Evolutionary conservation across 139 green algal species (phyloP).

Genomic region (Closterium sp.): DNA sequence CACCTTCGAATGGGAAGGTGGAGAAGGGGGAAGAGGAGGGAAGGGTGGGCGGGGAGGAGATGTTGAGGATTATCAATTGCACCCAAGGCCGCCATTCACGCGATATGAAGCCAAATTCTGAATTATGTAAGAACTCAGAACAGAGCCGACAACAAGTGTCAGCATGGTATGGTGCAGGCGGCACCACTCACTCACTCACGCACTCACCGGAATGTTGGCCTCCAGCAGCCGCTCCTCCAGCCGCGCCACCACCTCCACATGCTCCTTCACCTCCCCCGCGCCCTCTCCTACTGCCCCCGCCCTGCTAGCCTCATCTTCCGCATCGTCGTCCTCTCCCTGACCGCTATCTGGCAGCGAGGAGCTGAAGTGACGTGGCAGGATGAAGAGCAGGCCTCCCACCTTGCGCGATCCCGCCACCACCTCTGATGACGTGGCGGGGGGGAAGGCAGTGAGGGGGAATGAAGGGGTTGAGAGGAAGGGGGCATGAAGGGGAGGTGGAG

Average conservation of each 20-base stretch:
- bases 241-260: neutral
- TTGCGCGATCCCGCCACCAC: conserved; percentile 18
- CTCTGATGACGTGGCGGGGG: conserved; percentile 3
- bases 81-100: too few relatives aligned
- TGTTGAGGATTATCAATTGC: too few relatives aligned
- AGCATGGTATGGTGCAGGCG: neutral
- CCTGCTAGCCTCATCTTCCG: neutral
- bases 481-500: too few relatives aligned
- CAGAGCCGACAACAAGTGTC: neutral
- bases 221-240: conserved; percentile 34
- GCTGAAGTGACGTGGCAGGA: conserved; percentile 28
- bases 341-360: neutral
- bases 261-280: neutral
- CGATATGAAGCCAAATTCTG: too few relatives aligned
- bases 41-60: neutral
- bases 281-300: neutral
- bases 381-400: conserved; percentile 25
- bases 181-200: too few relatives aligned
- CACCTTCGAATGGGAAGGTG: conserved; percentile 5
- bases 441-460: neutral
- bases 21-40: neutral
- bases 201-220: conserved; percentile 20
- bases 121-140: too few relatives aligned
- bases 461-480: neutral
- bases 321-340: conserved; percentile 19